A percentile compares a stretch with the other conserved stretches of the same genome.
These are phyloP conservation scores for Rhododendron mucronatum DNA, from an alignment of 148 eudicot species.

Conservation along the genomic window DNA sequence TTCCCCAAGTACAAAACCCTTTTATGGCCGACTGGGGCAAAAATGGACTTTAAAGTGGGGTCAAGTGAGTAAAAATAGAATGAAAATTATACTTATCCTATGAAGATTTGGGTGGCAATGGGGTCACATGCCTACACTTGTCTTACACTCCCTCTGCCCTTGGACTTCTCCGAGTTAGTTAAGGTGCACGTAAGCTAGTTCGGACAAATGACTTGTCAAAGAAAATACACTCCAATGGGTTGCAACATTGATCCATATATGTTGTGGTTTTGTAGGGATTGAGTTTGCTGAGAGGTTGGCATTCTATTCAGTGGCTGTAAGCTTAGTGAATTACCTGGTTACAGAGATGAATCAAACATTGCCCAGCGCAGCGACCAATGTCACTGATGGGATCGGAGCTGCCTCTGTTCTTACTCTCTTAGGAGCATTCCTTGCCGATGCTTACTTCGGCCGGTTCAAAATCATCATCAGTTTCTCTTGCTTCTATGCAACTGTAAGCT, in stretches of 20 bases:
- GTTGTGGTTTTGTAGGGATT: constrained; percentile 25
- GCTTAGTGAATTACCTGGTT: constrained; percentile 40
- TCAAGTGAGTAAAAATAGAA: too few species aligned
- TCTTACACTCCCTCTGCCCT: too few species aligned
- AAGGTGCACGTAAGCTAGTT: too few species aligned
- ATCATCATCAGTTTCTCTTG: constrained; percentile 47
- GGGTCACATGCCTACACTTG: too few species aligned
- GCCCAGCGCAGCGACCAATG: constrained; percentile 44
- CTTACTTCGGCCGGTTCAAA: constrained; percentile 47
- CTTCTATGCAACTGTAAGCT: constrained; percentile 31
- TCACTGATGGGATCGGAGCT: constrained; percentile 49
- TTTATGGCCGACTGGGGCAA: too few species aligned
- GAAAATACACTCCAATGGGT: too few species aligned
- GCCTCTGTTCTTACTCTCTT: constrained; percentile 38
- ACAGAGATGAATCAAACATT: constrained; percentile 41
- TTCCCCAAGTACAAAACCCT: too few species aligned
- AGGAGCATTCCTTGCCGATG: constrained; percentile 52
- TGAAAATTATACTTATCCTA: too few species aligned
- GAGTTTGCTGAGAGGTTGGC: constrained; percentile 62
- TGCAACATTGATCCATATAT: not conserved
- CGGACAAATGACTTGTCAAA: too few species aligned
- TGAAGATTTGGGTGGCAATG: too few species aligned
- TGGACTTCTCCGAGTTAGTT: too few species aligned
- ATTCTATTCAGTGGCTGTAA: constrained; percentile 45
- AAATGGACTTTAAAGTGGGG: too few species aligned